Evolutionary conservation across 129 eudicot species (phyloP).

Genomic region (Flaveria bidentis): DNA sequence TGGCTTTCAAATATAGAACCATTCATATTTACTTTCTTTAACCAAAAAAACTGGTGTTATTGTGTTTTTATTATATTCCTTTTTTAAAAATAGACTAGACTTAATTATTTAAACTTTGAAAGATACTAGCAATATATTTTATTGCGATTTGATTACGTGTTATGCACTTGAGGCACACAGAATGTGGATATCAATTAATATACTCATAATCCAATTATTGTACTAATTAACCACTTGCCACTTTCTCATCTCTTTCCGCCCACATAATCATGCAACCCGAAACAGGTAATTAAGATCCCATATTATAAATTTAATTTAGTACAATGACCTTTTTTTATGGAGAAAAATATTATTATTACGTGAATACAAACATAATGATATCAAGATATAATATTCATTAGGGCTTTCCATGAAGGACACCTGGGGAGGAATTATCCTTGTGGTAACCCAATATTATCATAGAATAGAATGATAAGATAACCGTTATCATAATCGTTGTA

Average conservation of each 20-base stretch:
- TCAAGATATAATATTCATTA: neutral
- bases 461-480: no score
- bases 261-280: constrained; percentile 26
- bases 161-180: constrained; percentile 26
- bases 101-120: constrained; percentile 11
- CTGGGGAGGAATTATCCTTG: no score
- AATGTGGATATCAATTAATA: constrained; percentile 30
- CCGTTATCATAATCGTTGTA: neutral
- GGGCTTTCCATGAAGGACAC: neutral
- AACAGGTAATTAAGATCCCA: constrained; percentile 20
- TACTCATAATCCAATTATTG: constrained; percentile 26
- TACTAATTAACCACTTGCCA: constrained; percentile 18
- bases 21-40: constrained; percentile 3
- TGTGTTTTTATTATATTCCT: neutral
- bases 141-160: constrained; percentile 34
- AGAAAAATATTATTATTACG: neutral
- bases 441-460: no score
- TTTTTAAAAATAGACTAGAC: neutral
- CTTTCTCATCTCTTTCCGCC: constrained; percentile 18
- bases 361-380: neutral
- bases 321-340: neutral
- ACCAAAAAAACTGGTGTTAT: neutral
- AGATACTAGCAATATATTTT: constrained; percentile 15
- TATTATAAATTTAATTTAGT: neutral
- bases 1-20: neutral